phyloP scores from a whole-genome alignment of 1,139 yeast genomes.

The Yamadazyma triangularis region DNA sequence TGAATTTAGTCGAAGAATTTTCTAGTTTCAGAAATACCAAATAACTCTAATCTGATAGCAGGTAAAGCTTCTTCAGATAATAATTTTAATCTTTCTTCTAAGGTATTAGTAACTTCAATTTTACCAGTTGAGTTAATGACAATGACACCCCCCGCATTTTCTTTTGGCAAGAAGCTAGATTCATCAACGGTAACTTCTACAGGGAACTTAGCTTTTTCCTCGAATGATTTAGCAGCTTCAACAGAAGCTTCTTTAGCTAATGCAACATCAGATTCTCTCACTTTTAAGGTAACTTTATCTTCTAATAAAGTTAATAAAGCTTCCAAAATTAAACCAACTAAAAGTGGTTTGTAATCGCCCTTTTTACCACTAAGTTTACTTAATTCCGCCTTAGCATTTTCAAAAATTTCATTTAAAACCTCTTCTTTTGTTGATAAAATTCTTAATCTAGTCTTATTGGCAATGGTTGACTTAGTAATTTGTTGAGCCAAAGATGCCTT shows the following conservation, averaged over 20 bases:
- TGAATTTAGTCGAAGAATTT: constrained; percentile 72
- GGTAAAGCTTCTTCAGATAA: constrained; percentile 86
- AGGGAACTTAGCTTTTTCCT: constrained; percentile 50
- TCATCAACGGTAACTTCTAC: constrained; percentile 55
- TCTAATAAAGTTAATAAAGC: constrained; percentile 76
- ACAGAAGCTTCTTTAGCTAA: constrained; percentile 60
- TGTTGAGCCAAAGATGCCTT: constrained; percentile 92
- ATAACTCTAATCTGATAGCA: constrained; percentile 83
- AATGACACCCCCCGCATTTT: constrained; percentile 81
- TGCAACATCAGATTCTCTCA: constrained; percentile 63
- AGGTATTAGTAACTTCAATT: constrained; percentile 86
- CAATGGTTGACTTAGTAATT: constrained; percentile 90
- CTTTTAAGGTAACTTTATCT: constrained; percentile 56
- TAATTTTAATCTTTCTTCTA: constrained; percentile 87
- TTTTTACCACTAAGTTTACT: constrained; percentile 45
- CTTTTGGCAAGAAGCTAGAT: constrained; percentile 50
- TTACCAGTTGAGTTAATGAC: constrained; percentile 69
- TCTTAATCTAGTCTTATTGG: constrained; percentile 91
- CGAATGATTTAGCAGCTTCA: constrained; percentile 61
- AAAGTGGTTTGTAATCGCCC: constrained; percentile 60
- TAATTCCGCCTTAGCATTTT: constrained; percentile 62
- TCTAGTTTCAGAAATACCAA: constrained; percentile 84
- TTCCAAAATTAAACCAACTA: constrained; percentile 80
- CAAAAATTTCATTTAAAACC: constrained; percentile 70
- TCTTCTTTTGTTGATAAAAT: constrained; percentile 84